These are phyloP conservation scores for Sporothrix pseudoabietina DNA, from an alignment of 2,329 filamentous ascomycete species.

Conservation along the genomic window DNA sequence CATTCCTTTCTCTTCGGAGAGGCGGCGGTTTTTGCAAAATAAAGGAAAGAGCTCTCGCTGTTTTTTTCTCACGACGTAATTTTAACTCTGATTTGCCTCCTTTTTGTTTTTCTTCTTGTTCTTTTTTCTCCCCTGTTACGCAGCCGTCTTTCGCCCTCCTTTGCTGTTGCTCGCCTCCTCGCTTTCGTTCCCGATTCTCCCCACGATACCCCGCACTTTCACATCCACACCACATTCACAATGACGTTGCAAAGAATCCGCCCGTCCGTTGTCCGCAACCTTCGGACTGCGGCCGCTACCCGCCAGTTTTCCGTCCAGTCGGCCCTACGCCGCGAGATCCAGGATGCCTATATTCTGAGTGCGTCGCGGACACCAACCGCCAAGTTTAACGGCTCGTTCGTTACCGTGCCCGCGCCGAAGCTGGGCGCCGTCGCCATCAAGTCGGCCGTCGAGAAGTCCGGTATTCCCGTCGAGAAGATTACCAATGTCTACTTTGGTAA, in stretches of 20 bases:
- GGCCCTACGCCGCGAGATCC: constrained; percentile 58
- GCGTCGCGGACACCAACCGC: constrained; percentile 86
- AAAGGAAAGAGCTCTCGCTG: neutral
- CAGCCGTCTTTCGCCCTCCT: neutral
- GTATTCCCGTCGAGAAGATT: constrained; percentile 76
- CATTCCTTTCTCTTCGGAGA: constrained; percentile 8
- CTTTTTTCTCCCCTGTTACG: neutral
- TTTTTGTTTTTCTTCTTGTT: neutral
- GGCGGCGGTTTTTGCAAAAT: constrained; percentile 26
- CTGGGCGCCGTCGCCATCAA: constrained; percentile 91
- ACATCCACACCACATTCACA: neutral
- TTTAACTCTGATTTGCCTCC: neutral
- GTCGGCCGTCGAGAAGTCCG: constrained; percentile 83
- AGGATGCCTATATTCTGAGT: constrained; percentile 92
- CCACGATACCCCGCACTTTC: constrained; percentile 20
- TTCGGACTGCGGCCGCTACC: constrained; percentile 42
- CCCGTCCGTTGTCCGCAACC: constrained; percentile 26
- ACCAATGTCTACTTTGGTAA: constrained; percentile 98
- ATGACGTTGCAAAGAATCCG: constrained; percentile 32
- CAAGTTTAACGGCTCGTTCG: constrained; percentile 95
- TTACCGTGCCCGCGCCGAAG: constrained; percentile 78
- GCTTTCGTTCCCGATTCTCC: neutral
- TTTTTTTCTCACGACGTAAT: neutral
- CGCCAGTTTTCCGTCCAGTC: constrained; percentile 51
- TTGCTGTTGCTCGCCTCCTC: neutral